Evolutionary conservation across 2,329 filamentous ascomycete species (phyloP).

Genomic region (Penicillium sp.): DNA sequence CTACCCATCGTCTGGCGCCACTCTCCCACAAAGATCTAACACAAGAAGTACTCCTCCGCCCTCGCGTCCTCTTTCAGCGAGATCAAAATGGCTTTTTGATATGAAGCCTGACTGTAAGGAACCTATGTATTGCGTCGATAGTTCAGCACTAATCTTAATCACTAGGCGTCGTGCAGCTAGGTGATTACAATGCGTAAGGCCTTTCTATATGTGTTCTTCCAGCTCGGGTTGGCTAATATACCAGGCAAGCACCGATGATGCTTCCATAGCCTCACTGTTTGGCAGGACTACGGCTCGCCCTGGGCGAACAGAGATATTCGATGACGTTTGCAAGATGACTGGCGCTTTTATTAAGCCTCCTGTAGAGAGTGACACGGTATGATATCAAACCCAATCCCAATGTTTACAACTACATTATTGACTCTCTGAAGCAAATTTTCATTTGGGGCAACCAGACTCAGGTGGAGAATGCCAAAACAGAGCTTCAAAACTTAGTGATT

Average conservation of each 20-base stretch:
- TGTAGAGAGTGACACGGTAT: conserved; percentile 3
- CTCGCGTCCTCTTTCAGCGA: not conserved
- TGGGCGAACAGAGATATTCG: not conserved
- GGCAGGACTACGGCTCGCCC: not conserved
- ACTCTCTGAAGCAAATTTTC: not conserved
- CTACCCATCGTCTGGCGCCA: not conserved
- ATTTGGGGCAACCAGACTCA: conserved; percentile 1
- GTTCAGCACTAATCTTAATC: not conserved
- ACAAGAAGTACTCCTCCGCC: not conserved
- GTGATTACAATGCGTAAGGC: not conserved
- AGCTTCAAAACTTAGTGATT: not conserved
- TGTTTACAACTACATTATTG: not conserved
- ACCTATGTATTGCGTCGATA: not conserved
- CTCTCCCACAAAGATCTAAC: not conserved
- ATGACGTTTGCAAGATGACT: not conserved
- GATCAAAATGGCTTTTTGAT: not conserved
- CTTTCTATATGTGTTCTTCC: no score
- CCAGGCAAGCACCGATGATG: not conserved
- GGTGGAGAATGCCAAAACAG: not conserved
- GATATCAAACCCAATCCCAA: not conserved
- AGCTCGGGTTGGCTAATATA: not conserved
- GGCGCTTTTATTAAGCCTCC: conserved; percentile 7
- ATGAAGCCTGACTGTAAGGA: conserved; percentile 1
- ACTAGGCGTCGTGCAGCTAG: not conserved
- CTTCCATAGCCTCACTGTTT: not conserved